Evolutionary conservation across 768 basidiomycete species (phyloP), one percentile per base, ranked within the genome.

Genomic region (Tephrocybe rancida): DNA sequence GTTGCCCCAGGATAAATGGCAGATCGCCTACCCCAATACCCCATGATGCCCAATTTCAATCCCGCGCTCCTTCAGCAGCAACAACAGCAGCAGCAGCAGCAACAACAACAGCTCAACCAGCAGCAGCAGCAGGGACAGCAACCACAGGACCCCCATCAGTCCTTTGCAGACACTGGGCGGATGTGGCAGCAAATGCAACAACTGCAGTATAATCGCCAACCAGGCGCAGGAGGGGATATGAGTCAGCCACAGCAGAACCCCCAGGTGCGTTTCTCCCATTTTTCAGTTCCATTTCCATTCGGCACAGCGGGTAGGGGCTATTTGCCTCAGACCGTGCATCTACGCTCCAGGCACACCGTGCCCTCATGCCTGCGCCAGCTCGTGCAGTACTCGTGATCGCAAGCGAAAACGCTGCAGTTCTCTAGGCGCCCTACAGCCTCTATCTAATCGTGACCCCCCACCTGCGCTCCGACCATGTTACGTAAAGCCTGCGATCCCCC

Each of bases 171-270:
- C 65, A 78, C 80, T 25, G 58, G 58, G 56, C 80, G 77, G 55
- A 72, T 81, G 61, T 87, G 84, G 86, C 79, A 80, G 67, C 78
- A 82, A 67, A 78, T 80, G 65, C 77, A 79, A 64, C 74, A 75
- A 47, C 61, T 71, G 54, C 74, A 75, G 59, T 71, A 73, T 56
- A 78, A 78, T 59, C 74, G 79, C 29, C 64, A 69, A 5, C 73
- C 74, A 50, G 74, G 70, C 53, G 75, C 74, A 46, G 74, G 69
- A 58, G 64, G 72, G 41, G 79, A 78, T 62, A 68, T 80, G 56
- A 64, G 68, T 27, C 51, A 68, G 39, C 77, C 76, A 61, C 53
- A 54, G 67, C 73, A 54, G 25, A 76, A 64, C 48, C 65, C 75
- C 29, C 83, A 82, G 80, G 83, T 74, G 56, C 69, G 80, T 79